Conservation (phyloP, 2,329 filamentous ascomycete genomes). For the Bisporella sp. region DNA sequence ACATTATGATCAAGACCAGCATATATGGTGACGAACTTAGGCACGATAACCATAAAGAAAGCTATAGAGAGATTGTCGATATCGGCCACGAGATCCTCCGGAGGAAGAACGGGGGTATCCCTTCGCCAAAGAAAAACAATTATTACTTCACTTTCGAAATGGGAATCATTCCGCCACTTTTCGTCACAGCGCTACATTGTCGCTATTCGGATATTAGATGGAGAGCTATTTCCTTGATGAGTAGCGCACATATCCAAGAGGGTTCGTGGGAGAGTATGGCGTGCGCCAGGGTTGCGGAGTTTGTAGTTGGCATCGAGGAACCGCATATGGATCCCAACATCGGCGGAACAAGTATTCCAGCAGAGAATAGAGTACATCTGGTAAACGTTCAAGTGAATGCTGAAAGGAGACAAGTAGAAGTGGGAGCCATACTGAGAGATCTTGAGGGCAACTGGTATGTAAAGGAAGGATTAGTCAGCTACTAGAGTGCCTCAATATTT, state of each 20-base stretch:
- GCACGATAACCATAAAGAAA: slow-evolving; percentile 1
- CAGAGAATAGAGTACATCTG: neutral
- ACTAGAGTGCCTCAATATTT: too few species aligned
- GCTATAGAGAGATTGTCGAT: slow-evolving; percentile 5
- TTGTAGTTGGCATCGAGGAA: slow-evolving; percentile 11
- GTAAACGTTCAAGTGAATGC: neutral
- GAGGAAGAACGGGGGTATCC: neutral
- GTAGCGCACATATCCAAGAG: slow-evolving; percentile 52
- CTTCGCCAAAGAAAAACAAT: neutral
- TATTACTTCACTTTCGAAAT: slow-evolving; percentile 12
- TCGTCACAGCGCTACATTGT: slow-evolving; percentile 7
- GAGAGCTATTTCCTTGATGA: slow-evolving; percentile 13
- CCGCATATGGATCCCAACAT: neutral
- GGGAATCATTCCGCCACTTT: slow-evolving; percentile 9
- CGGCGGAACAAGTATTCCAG: neutral
- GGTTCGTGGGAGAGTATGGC: slow-evolving; percentile 51
- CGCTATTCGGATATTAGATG: slow-evolving; percentile 7
- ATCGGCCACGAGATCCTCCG: slow-evolving; percentile 2
- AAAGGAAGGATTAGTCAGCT: too few species aligned
- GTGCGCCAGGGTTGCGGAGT: slow-evolving; percentile 2
- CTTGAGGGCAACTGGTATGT: too few species aligned
- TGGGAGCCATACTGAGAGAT: too few species aligned
- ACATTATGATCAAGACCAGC: slow-evolving; percentile 5
- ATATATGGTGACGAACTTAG: slow-evolving; percentile 5
- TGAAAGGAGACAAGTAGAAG: neutral